Base-by-base conservation (phyloP, 2,329 filamentous ascomycete genomes). In the Cladophialophora psammophila region DNA sequence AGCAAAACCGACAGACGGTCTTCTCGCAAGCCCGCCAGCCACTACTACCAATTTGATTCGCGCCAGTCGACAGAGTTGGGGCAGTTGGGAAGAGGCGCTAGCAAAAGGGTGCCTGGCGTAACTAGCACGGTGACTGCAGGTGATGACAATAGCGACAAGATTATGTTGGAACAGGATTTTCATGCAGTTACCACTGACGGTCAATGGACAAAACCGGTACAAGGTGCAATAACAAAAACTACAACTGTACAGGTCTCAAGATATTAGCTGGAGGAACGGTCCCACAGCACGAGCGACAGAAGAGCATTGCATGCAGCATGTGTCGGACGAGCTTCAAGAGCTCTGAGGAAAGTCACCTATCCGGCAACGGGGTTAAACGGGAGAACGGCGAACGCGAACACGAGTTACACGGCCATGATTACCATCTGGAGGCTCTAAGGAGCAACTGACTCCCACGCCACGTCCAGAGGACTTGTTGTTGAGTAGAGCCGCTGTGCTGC, bases 141-240 rank as follows among this genome's bases (percentile, higher is more conserved):
- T 10, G 68, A 70, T 40, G 60, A 66, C 60, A 60, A 66, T 56
- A 70, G 68, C 36, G 68, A 70, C 58, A 66, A 66, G 60, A 64
- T 70, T 53, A 70, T 70, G 63, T 58, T 70, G 12, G 60, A 66
- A 5, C 53, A 64, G 32, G 66, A 68, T 34, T 50, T 60, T 45
- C 57, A 60, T 34, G 57, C 57, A 15, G 42, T 60, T 40, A 60
- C 31, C 42, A 35, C 40, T 18, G 42, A 45, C 32, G 26, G 7
- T 50, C 57, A 50, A 12, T 57, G 65, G 65, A 36, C 58, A 15
- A 45, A 36, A 15, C 53, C 57, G 2, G 13, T 40, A 13, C 26
- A 56, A 13, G 59, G 52, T 4, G 64, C 64, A 15, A 70, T 70
- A n/a, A 68, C 66, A 12, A 70, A 70, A 54, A 70, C 68, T 2